These are phyloP conservation scores for Boletellus ananiceps DNA, from an alignment of 768 basidiomycete species.

Conservation along the genomic window DNA sequence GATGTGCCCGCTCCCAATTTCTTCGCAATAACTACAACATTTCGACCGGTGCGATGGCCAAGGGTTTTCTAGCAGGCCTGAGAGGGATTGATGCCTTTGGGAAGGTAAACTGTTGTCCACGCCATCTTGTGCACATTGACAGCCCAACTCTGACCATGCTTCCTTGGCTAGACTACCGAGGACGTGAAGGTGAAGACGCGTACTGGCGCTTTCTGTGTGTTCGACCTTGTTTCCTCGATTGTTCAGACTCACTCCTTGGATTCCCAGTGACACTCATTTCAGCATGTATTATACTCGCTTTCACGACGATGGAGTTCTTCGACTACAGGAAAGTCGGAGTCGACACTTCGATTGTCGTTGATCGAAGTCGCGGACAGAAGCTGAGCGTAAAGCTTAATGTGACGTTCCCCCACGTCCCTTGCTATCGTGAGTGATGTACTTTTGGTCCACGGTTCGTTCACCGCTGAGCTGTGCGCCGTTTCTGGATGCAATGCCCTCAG, in stretches of 20 bases:
- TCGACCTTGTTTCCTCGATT: neutral
- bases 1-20: neutral
- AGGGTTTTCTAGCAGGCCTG: slow-evolving; percentile 68
- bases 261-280: slow-evolving; percentile 83
- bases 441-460: neutral
- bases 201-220: slow-evolving; percentile 83
- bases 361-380: slow-evolving; percentile 92
- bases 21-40: neutral
- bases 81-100: slow-evolving; percentile 98
- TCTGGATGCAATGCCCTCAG: slow-evolving; percentile 38
- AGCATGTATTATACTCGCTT: slow-evolving; percentile 85
- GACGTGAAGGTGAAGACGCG: slow-evolving; percentile 99
- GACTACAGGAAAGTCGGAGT: slow-evolving; percentile 86
- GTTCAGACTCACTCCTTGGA: slow-evolving; percentile 6
- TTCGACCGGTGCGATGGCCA: slow-evolving; percentile 52
- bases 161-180: slow-evolving; percentile 75
- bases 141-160: slow-evolving; percentile 6
- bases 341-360: slow-evolving; percentile 91
- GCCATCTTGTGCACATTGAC: slow-evolving; percentile 5
- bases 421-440: slow-evolving; percentile 70
- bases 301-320: slow-evolving; percentile 91
- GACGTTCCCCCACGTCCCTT: slow-evolving; percentile 95
- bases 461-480: neutral
- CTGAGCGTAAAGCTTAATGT: slow-evolving; percentile 88
- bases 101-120: slow-evolving; percentile 56